Conservation (phyloP, 495 filamentous ascomycete species). For the Penicillium diatomitis region DNA sequence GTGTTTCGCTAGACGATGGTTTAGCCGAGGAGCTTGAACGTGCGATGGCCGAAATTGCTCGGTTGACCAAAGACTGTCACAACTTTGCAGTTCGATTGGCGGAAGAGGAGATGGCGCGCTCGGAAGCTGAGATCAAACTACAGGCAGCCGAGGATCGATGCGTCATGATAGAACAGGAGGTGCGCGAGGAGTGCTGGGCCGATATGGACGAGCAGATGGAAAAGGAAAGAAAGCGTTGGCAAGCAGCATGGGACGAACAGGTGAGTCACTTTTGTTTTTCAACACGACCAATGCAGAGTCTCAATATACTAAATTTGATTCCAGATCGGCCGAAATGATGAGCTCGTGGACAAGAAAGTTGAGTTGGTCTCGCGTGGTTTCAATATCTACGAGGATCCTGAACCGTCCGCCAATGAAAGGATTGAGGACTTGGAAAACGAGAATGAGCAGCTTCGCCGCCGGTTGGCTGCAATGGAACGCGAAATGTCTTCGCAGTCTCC, state of each 20-base stretch:
- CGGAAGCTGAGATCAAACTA: conserved; percentile 44
- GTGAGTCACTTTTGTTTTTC: conserved; percentile 30
- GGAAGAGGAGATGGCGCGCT: conserved; percentile 53
- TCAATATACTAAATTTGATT: not conserved
- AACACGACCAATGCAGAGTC: conserved; percentile 8
- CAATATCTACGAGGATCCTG: conserved; percentile 44
- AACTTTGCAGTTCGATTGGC: conserved; percentile 43
- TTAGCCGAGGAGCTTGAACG: conserved; percentile 64
- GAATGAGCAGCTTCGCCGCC: conserved; percentile 38
- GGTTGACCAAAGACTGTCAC: conserved; percentile 68
- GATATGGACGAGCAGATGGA: conserved; percentile 78
- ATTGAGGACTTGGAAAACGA: conserved; percentile 38
- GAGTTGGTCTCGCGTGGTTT: conserved; percentile 72
- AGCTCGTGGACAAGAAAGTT: conserved; percentile 82
- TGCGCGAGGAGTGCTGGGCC: conserved; percentile 79
- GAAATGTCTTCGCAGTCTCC: conserved; percentile 38
- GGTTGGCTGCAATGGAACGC: conserved; percentile 37
- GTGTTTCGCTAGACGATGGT: conserved; percentile 39
- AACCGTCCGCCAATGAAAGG: conserved; percentile 21
- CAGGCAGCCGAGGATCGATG: conserved; percentile 58
- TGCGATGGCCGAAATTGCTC: conserved; percentile 62
- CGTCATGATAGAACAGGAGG: conserved; percentile 65
- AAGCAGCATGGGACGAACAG: conserved; percentile 62
- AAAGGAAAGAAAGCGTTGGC: conserved; percentile 67
- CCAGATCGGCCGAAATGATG: conserved; percentile 50